Conservation (phyloP, 257 asterid species). For the Solanum medicagineum region DNA sequence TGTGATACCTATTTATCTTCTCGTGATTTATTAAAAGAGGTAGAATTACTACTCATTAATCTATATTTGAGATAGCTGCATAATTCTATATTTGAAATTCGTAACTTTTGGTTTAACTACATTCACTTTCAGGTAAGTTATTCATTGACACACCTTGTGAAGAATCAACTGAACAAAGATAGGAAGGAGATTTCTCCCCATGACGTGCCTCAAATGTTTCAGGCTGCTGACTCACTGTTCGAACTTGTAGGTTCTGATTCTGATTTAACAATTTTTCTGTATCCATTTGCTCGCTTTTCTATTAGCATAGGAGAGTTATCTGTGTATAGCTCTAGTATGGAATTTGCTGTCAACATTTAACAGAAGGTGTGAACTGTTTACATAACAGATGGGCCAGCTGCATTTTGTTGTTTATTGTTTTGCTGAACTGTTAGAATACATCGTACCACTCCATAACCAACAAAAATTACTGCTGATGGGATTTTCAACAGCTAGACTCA, state of each 20-base stretch:
- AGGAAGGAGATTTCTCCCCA: constrained; percentile 78
- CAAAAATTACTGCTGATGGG: not conserved
- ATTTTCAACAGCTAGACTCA: not conserved
- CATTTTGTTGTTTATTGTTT: not conserved
- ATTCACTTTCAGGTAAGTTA: constrained; percentile 69
- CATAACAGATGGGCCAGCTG: not conserved
- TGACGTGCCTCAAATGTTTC: constrained; percentile 75
- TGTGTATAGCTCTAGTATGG: not conserved
- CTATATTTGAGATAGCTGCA: not conserved
- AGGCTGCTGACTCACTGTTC: constrained; percentile 58
- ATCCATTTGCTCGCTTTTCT: not conserved
- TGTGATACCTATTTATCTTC: constrained; percentile 88
- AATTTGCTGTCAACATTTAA: not conserved
- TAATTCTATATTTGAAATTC: not conserved
- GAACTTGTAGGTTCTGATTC: constrained; percentile 57
- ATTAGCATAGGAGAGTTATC: not conserved
- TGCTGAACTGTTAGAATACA: not conserved
- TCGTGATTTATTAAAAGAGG: constrained; percentile 90
- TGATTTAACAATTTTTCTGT: not conserved
- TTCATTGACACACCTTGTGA: constrained; percentile 82
- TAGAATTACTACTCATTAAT: constrained; percentile 7
- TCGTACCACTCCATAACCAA: not conserved
- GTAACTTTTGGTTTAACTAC: constrained; percentile 1
- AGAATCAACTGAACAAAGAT: constrained; percentile 73
- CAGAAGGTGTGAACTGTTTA: not conserved